Base-by-base conservation (phyloP, 2,329 filamentous ascomycete genomes). In the Anthostomella pinea region DNA sequence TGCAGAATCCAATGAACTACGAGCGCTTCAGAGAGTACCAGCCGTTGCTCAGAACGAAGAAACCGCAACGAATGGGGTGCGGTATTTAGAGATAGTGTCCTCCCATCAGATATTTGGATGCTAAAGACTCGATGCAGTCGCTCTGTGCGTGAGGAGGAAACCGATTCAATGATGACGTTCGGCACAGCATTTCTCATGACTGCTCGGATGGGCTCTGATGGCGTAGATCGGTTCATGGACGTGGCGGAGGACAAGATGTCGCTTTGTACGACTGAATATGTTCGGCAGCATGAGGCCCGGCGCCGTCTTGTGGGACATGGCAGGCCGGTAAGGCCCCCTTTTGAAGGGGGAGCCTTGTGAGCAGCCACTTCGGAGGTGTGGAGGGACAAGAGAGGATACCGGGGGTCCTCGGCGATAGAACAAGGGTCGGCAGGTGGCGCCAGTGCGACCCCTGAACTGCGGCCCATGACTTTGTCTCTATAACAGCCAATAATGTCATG, bases 1-100 rank as follows among this genome's bases (percentile, higher is more conserved):
- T 59, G 56, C 14, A 36, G 37, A 22, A 75, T 56, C 71, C 71
- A 77, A 35, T 54, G 58, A 23, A 76, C 48, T 2, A 73, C 47
- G 7, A 60, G 52, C 8, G 67, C 66, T 46, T 77, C 73, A 15
- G 70, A 67, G 16, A 57, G 52, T 31, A 70, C 57, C 26, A 67
- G 62, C 22, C 54, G 62, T 30, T 65, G 64, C 49, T 77, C 73
- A 31, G 59, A 68, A 19, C 73, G 66, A 20, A 77, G 58, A 18
- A 73, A 57, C 35, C 66, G 64, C 32, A 66, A 53, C 39, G 65
- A 60, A n/a, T 61, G 46, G 22, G 68, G 68, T n/a, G 69, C 56
- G 4, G 73, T 49, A 22, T 66, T 62, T 25, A 76, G 58, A 18
- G 68, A 41, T 16, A 75, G 49, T 8, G 48, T 55, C 11, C 61